phyloP scores from a whole-genome alignment of 345 rosid species.

The Atalantia buxifolia region DNA sequence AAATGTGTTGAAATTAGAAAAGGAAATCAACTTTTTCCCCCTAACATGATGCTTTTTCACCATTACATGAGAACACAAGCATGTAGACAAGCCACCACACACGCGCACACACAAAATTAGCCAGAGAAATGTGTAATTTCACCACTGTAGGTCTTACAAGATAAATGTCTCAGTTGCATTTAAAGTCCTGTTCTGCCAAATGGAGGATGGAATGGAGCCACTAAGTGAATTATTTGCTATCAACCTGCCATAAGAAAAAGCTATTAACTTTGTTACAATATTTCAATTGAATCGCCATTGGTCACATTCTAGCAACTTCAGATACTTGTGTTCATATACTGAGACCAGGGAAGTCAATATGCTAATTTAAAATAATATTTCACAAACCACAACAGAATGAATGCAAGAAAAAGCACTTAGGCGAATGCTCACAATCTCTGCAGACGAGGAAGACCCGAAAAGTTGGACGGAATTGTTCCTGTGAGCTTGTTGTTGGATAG shows the following conservation, averaged over 20 bases:
- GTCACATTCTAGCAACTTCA: not conserved
- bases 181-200: slow-evolving; percentile 68
- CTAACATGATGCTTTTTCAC: not conserved
- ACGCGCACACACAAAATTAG: not conserved
- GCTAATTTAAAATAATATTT: not conserved
- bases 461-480: slow-evolving; percentile 68
- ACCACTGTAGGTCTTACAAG: slow-evolving; percentile 51
- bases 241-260: slow-evolving; percentile 50
- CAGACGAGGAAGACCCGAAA: slow-evolving; percentile 62
- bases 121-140: not conserved
- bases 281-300: not conserved
- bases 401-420: slow-evolving; percentile 9
- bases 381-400: not conserved
- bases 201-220: slow-evolving; percentile 61
- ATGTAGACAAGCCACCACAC: not conserved
- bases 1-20: slow-evolving; percentile 3
- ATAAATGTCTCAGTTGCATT: slow-evolving; percentile 47
- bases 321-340: not conserved
- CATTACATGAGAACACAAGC: not conserved
- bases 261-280: not conserved
- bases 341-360: not conserved
- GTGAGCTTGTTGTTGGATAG: slow-evolving; percentile 67
- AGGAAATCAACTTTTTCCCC: not conserved
- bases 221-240: slow-evolving; percentile 71
- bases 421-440: slow-evolving; percentile 63